phyloP scores from a whole-genome alignment of 129 eudicot species.

The Saposhnikovia divaricata region DNA sequence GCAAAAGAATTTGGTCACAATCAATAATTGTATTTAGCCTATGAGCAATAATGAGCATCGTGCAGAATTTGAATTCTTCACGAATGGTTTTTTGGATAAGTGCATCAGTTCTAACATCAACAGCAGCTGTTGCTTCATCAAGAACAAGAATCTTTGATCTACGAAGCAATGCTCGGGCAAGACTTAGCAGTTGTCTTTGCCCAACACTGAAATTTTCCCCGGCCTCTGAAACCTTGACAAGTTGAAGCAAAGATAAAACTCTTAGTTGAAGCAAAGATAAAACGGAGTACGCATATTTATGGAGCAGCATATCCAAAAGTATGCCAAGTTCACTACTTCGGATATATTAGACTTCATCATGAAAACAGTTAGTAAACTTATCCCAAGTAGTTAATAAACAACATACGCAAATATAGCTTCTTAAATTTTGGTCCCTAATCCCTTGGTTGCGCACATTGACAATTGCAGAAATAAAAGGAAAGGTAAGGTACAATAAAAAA shows the following conservation, averaged over 20 bases:
- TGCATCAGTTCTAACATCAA: constrained; percentile 96
- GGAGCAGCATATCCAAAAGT: not conserved
- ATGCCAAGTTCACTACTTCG: not conserved
- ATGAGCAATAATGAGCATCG: constrained; percentile 63
- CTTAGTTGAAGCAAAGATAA: not conserved
- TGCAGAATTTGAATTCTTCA: constrained; percentile 80
- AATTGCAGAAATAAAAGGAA: not conserved
- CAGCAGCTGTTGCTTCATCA: constrained; percentile 99
- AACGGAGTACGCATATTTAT: not conserved
- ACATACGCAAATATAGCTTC: not conserved
- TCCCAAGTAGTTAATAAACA: no score
- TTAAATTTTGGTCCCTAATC: not conserved
- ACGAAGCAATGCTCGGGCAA: constrained; percentile 84
- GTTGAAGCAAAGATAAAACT: not conserved
- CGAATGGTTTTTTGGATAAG: constrained; percentile 94
- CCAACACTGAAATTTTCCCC: constrained; percentile 99
- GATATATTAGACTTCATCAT: not conserved
- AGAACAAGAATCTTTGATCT: constrained; percentile 97
- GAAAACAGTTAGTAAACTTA: not conserved
- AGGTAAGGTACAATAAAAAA: not conserved
- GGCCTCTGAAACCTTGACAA: constrained; percentile 77
- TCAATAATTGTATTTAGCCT: constrained; percentile 54
- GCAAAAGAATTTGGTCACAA: constrained; percentile 51
- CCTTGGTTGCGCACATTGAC: not conserved
- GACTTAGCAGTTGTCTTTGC: constrained; percentile 87